These are phyloP conservation scores for Gastrolobium bilobum DNA, from an alignment of 306 rosid species.

Conservation along the genomic window DNA sequence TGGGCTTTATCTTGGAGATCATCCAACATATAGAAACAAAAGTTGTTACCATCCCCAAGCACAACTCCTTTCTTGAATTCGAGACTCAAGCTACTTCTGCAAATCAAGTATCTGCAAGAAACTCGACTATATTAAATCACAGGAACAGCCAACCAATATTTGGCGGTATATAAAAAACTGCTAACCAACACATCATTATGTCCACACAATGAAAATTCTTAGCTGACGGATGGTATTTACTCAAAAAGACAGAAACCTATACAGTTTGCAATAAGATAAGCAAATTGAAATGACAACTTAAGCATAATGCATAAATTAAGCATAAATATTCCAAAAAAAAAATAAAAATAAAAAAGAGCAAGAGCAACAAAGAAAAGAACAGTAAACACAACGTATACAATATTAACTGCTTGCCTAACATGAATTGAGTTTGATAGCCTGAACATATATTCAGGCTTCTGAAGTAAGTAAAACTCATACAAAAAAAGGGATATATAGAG, in stretches of 20 bases:
- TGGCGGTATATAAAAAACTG: conserved; percentile 15
- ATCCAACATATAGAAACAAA: conserved; percentile 49
- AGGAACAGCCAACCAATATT: conserved; percentile 29
- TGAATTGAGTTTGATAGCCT: conserved; percentile 31
- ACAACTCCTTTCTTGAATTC: conserved; percentile 45
- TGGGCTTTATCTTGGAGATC: conserved; percentile 53
- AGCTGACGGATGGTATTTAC: not conserved
- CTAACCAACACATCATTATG: conserved; percentile 15
- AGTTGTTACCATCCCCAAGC: conserved; percentile 35
- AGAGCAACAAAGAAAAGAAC: conserved; percentile 28
- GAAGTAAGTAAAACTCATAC: conserved; percentile 4
- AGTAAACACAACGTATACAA: conserved; percentile 31
- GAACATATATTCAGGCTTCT: conserved; percentile 33
- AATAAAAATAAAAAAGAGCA: not conserved
- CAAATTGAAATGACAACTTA: conserved; percentile 23
- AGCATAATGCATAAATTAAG: conserved; percentile 10
- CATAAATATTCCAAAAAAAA: not conserved
- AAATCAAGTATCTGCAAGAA: conserved; percentile 83
- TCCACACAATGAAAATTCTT: conserved; percentile 9
- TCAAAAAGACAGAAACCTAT: not conserved
- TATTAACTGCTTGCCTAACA: conserved; percentile 31
- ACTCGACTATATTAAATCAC: conserved; percentile 42
- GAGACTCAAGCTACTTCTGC: conserved; percentile 39
- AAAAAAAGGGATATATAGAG: not conserved
- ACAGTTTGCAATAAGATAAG: conserved; percentile 17